Conservation (phyloP, 768 basidiomycete species). For the Cyclocybe cylindracea region DNA sequence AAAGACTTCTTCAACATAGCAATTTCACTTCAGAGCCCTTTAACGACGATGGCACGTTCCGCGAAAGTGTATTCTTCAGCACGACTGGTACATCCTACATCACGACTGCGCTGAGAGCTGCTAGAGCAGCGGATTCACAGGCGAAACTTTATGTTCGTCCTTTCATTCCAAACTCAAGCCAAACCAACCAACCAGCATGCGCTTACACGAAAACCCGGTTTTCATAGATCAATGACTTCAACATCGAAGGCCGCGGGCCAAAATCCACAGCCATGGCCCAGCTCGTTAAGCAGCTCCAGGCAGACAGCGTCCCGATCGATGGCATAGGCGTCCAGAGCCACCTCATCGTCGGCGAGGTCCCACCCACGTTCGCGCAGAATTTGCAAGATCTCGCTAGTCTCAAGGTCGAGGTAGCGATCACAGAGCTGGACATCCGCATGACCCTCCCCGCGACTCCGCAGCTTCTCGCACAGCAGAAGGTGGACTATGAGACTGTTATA, state of each 20-base stretch:
- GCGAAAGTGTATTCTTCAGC: slow-evolving; percentile 51
- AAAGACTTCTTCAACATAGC: slow-evolving; percentile 5
- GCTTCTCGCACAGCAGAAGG: slow-evolving; percentile 49
- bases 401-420: slow-evolving; percentile 65
- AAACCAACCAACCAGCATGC: too few relatives aligned
- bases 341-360: slow-evolving; percentile 56
- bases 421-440: slow-evolving; percentile 65
- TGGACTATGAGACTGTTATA: slow-evolving; percentile 55
- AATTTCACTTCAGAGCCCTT: slow-evolving; percentile 39
- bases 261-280: slow-evolving; percentile 59
- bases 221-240: slow-evolving; percentile 33
- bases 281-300: slow-evolving; percentile 45
- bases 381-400: slow-evolving; percentile 52
- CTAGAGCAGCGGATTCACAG: slow-evolving; percentile 49
- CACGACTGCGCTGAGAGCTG: slow-evolving; percentile 48
- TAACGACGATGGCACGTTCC: slow-evolving; percentile 58
- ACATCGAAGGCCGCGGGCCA: slow-evolving; percentile 40
- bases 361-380: slow-evolving; percentile 43
- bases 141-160: slow-evolving; percentile 52
- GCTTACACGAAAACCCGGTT: too few relatives aligned
- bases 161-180: too few relatives aligned
- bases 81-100: slow-evolving; percentile 46
- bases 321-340: slow-evolving; percentile 61
- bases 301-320: slow-evolving; percentile 49
- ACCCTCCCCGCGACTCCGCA: slow-evolving; percentile 47